These are phyloP conservation scores for Gremmenia infestans DNA, from an alignment of 2,329 filamentous ascomycete species.

Conservation along the genomic window DNA sequence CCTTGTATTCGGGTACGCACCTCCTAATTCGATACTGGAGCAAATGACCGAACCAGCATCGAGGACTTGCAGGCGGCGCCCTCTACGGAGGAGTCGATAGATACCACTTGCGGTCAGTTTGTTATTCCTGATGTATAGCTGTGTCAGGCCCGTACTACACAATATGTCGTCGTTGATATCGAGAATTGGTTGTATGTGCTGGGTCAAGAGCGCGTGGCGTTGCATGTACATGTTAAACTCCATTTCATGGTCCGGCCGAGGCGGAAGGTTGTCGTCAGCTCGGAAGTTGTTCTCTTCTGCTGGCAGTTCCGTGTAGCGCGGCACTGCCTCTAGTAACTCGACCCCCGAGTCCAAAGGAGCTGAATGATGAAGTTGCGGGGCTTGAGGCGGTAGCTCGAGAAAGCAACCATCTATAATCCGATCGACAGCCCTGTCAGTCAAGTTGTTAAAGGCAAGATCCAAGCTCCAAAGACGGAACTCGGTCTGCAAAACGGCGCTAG, in stretches of 20 bases:
- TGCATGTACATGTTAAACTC: conserved; percentile 26
- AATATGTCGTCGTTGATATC: conserved; percentile 44
- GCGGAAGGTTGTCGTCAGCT: not conserved
- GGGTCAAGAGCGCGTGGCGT: conserved; percentile 38
- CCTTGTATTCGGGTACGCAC: not conserved
- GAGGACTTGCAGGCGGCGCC: conserved; percentile 46
- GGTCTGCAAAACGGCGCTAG: conserved; percentile 34
- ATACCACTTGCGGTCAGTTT: conserved; percentile 41
- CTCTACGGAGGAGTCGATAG: conserved; percentile 37
- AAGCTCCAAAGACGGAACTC: conserved; percentile 49
- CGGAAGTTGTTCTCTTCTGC: not conserved
- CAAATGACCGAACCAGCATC: conserved; percentile 42
- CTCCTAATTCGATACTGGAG: not conserved
- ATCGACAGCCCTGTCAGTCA: conserved; percentile 43
- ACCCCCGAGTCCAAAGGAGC: not conserved
- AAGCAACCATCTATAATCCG: conserved; percentile 30
- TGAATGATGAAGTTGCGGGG: not conserved
- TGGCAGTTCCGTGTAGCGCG: conserved; percentile 6
- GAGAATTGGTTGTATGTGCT: conserved; percentile 37
- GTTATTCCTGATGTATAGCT: conserved; percentile 50
- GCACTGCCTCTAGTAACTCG: conserved; percentile 7
- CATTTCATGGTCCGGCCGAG: conserved; percentile 8
- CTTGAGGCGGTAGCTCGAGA: conserved; percentile 19
- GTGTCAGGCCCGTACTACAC: conserved; percentile 41
- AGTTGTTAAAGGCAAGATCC: conserved; percentile 47